Conservation (phyloP, 306 rosid species). For the Prunus mongolica region DNA sequence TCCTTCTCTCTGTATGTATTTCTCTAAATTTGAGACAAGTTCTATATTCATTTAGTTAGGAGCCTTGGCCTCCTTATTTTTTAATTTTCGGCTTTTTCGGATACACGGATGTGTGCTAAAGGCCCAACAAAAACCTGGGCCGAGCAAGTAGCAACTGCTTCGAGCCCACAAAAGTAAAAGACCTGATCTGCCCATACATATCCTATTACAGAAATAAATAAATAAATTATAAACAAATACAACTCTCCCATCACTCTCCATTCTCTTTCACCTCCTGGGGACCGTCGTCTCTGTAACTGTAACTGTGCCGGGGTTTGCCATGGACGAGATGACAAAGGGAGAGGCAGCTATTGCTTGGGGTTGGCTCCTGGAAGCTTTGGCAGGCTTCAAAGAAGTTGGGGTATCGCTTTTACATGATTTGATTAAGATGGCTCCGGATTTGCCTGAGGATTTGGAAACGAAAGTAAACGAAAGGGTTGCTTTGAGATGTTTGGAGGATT, state of each 20-base stretch:
- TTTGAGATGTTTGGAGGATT: constrained; percentile 56
- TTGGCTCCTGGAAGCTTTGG: constrained; percentile 69
- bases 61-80: too few relatives aligned
- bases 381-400: constrained; percentile 32
- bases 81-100: too few relatives aligned
- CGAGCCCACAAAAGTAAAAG: neutral
- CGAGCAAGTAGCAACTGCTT: neutral
- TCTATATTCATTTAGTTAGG: too few relatives aligned
- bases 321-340: constrained; percentile 31
- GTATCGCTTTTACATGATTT: constrained; percentile 44
- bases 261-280: too few relatives aligned
- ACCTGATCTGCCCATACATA: neutral
- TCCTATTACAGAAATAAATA: neutral
- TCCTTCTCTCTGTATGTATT: too few relatives aligned
- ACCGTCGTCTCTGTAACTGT: neutral
- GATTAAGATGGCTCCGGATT: constrained; percentile 38
- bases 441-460: constrained; percentile 24
- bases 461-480: constrained; percentile 56
- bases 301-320: neutral
- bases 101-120: too few relatives aligned
- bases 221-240: neutral
- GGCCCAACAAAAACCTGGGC: neutral
- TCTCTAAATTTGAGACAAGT: too few relatives aligned
- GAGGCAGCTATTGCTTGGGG: constrained; percentile 44
- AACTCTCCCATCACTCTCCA: neutral